Evolutionary conservation across 768 basidiomycete genomes (phyloP).

Genomic region (Termitomyces sp.): DNA sequence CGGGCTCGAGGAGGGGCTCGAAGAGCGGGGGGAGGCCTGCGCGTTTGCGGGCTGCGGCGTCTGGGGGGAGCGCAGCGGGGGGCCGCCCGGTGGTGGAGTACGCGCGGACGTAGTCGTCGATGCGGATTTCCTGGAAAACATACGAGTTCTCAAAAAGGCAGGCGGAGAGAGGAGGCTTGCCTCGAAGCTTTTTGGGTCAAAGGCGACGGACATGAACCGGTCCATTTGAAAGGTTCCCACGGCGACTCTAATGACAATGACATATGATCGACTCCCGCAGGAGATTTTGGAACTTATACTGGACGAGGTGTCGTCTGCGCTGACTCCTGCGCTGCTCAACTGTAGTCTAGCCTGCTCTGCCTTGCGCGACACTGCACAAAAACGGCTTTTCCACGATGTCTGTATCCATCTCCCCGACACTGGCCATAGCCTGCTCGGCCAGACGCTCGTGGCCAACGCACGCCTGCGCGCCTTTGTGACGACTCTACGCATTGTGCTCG

Average conservation of each 20-base stretch:
- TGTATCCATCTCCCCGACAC: not conserved
- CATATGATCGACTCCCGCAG: not conserved
- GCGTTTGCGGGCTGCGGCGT: constrained; percentile 13
- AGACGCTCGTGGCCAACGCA: not conserved
- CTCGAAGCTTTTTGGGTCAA: constrained; percentile 24
- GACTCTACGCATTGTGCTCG: not conserved
- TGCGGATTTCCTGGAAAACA: constrained; percentile 44
- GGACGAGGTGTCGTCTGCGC: no score
- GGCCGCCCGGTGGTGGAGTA: constrained; percentile 41
- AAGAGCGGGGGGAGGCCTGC: constrained; percentile 34
- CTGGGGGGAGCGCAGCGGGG: constrained; percentile 45
- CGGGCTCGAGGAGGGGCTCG: constrained; percentile 27
- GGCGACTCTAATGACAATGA: not conserved
- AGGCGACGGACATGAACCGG: constrained; percentile 20
- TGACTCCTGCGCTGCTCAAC: not conserved
- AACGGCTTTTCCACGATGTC: not conserved
- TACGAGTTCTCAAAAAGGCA: not conserved
- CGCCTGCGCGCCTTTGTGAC: not conserved
- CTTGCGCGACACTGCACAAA: not conserved
- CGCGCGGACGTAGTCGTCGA: constrained; percentile 48
- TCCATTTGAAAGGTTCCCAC: not conserved
- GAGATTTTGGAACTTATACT: not conserved
- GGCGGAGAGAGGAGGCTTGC: constrained; percentile 11
- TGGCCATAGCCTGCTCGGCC: not conserved
- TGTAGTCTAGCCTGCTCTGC: not conserved